phyloP scores from a whole-genome alignment of 148 eudicot species.

The Drosera capensis region DNA sequence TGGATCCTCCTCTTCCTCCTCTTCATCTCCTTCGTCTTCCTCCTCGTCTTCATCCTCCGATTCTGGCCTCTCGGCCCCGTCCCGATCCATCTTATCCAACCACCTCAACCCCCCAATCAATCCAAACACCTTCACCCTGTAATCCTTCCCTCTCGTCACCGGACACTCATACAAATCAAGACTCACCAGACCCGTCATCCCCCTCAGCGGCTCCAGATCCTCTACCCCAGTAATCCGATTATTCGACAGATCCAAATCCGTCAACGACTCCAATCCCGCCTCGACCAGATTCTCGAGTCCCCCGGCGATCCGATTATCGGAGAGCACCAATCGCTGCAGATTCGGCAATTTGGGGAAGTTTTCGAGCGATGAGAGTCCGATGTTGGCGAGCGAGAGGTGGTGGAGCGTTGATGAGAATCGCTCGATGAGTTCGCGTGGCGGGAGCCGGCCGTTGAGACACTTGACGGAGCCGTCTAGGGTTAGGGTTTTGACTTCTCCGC shows the following conservation, averaged over 20 bases:
- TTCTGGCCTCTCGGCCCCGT: constrained; percentile 71
- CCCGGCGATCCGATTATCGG: constrained; percentile 70
- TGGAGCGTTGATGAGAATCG: constrained; percentile 48
- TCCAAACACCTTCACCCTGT: constrained; percentile 66
- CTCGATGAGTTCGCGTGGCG: constrained; percentile 52
- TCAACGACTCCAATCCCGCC: constrained; percentile 47
- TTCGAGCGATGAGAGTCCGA: constrained; percentile 59
- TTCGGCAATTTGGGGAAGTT: constrained; percentile 58
- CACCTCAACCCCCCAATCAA: constrained; percentile 67
- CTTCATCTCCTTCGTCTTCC: constrained; percentile 22
- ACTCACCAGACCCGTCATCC: constrained; percentile 45
- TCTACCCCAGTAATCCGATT: constrained; percentile 55
- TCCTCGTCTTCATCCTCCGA: constrained; percentile 31
- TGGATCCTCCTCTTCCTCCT: constrained; percentile 9
- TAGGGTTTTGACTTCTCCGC: constrained; percentile 40
- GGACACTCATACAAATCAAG: constrained; percentile 97
- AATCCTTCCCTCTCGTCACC: constrained; percentile 82
- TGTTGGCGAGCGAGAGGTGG: constrained; percentile 69
- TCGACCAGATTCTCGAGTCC: constrained; percentile 59
- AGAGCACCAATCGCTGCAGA: constrained; percentile 47
- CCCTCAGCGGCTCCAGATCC: constrained; percentile 61
- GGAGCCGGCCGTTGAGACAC: constrained; percentile 78
- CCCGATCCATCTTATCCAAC: constrained; percentile 89
- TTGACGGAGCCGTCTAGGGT: constrained; percentile 92
- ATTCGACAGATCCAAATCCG: constrained; percentile 84